Evolutionary conservation across 78 protist genomes (phyloP).

Genomic region (Cyanophora paradoxa): DNA sequence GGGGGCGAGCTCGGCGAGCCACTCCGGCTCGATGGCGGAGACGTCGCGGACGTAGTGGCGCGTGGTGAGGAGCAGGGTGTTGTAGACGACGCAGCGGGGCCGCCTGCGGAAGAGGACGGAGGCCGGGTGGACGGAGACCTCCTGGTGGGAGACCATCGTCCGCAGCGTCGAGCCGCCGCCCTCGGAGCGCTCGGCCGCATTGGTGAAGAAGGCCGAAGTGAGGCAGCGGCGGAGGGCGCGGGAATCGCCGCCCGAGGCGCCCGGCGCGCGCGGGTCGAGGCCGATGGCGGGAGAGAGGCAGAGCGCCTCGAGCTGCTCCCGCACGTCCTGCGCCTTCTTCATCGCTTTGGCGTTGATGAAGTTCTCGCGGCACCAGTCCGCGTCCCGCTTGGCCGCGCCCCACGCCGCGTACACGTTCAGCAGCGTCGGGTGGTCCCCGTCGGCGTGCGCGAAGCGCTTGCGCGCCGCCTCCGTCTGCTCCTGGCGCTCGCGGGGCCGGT

Average conservation of each 20-base stretch:
- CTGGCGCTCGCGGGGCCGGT: conserved; percentile 1
- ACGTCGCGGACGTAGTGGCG: conserved; percentile 75
- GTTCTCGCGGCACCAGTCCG: neutral
- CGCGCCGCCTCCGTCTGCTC: conserved; percentile 19
- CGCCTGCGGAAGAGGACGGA: conserved; percentile 11
- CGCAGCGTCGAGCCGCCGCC: neutral
- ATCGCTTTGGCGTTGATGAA: neutral
- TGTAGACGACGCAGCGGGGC: conserved; percentile 60
- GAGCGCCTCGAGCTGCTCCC: conserved; percentile 2
- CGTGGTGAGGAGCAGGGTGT: conserved; percentile 53
- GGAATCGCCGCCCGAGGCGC: neutral
- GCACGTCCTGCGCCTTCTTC: neutral
- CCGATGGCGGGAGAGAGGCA: neutral
- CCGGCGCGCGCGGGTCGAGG: neutral
- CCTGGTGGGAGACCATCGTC: neutral
- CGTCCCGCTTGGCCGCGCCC: too few relatives aligned
- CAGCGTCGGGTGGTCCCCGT: conserved; percentile 17
- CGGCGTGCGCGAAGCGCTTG: conserved; percentile 22
- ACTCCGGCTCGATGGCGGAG: conserved; percentile 63
- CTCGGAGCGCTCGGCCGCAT: neutral
- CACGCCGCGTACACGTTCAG: neutral
- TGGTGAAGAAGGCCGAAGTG: conserved; percentile 4
- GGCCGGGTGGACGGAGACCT: conserved; percentile 20
- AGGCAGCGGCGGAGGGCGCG: neutral
- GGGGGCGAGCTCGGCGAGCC: conserved; percentile 68